Evolutionary conservation across 2,329 filamentous ascomycete genomes (phyloP), one percentile per base, ranked within the genome.

Genomic region (Lecanicillium sp.): DNA sequence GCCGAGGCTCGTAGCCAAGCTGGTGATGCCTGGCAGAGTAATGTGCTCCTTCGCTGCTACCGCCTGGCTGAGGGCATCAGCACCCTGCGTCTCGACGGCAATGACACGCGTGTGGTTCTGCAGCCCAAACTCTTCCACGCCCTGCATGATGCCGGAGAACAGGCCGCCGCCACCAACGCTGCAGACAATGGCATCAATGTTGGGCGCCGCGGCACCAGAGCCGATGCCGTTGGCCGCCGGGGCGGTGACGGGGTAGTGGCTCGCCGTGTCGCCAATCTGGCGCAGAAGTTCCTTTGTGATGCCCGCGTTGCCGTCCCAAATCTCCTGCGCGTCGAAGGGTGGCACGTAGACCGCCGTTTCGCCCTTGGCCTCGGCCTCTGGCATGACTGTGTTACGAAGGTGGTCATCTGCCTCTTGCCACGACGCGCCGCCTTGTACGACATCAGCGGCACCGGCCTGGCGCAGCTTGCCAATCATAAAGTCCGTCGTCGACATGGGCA

Each of bases 111-210:
- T 49, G 54, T 53, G 35, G 29, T 45, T 27, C 37, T 28, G 25
- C 40, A 50, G 33, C 5, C 41, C 34, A 33, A 47, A n/a, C 28
- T 47, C 45, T 36, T 54, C 45, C 3, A 88, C 62, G 3, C 81
- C 83, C 52, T 79, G 66, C 55, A 83, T 72, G 41, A 92, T 64
- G 2, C 87, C 87, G 49, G 79, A 81, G 34, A 92, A 71, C n/a
- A 92, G 60, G 0, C 86, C 85, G 10, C 87, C 86, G n/a, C 86
- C 86, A 4, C 86, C 86, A 28, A 88, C 83, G 43, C 71, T 81
- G 57, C 83, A 89, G 29, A 89, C 70, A 4, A 92, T 65, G 2
- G 74, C 82, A 50, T 87, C 79, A 3, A 82, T 68, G 13, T 46
- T 46, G 36, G 40, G 30, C 29, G 15, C 10, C 15, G 25, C 17